A percentile compares a stretch with the other conserved stretches of the same genome.
These are phyloP conservation scores for Phytopythium aichiense DNA, from an alignment of 352 stramenopile genomes.

Conservation along the genomic window DNA sequence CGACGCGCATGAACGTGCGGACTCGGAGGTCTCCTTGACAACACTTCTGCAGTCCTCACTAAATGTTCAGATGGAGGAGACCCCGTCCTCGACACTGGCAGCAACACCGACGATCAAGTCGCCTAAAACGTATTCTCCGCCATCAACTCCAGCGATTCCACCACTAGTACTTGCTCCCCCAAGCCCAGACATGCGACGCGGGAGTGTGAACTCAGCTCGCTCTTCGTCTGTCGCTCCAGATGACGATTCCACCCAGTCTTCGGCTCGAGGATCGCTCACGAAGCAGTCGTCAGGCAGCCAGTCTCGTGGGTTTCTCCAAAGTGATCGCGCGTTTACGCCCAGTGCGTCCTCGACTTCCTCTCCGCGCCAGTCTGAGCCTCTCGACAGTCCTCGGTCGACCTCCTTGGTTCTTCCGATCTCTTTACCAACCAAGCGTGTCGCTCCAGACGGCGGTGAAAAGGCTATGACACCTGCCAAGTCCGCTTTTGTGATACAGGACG, in stretches of 20 bases:
- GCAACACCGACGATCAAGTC: not conserved
- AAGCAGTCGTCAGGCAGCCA: conserved; percentile 1
- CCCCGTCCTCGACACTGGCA: not conserved
- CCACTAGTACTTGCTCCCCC: not conserved
- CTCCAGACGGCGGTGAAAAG: not conserved
- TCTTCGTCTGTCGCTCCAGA: not conserved
- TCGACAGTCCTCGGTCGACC: conserved; percentile 1
- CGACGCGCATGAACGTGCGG: not conserved
- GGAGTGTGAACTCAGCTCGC: not conserved
- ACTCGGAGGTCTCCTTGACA: not conserved
- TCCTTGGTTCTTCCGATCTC: not conserved
- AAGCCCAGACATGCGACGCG: conserved; percentile 7
- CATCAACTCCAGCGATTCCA: conserved; percentile 12
- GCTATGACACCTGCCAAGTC: not conserved
- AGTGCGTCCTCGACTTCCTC: not conserved
- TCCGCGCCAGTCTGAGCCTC: not conserved
- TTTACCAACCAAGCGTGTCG: not conserved
- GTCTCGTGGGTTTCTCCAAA: not conserved
- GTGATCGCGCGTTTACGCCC: not conserved
- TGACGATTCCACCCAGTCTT: not conserved
- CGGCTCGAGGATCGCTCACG: not conserved
- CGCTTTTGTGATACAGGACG: not conserved
- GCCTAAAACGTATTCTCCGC: not conserved
- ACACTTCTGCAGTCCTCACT: not conserved
- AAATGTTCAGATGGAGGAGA: not conserved